Evolutionary conservation across 2,329 filamentous ascomycete genomes (phyloP).

Genomic region (Alternaria brassicicola): DNA sequence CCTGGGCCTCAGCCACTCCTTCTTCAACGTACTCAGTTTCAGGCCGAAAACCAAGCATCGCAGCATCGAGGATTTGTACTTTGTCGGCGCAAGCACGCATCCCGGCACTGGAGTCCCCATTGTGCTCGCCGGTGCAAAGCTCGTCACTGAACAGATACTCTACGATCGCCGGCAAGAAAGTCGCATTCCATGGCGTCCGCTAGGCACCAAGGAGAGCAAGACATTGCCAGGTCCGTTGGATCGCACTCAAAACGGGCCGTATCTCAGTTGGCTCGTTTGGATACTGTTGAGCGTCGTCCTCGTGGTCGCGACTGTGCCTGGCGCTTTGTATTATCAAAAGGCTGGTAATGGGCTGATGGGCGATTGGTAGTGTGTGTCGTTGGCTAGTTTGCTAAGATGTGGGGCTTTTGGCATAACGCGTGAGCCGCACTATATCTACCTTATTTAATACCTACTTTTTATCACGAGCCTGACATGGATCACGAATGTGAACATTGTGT

Average conservation of each 20-base stretch:
- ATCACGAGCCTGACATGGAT: not conserved
- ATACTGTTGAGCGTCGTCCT: slow-evolving; percentile 16
- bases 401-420: not conserved
- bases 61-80: slow-evolving; percentile 63
- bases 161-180: slow-evolving; percentile 37
- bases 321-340: not conserved
- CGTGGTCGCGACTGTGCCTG: not conserved
- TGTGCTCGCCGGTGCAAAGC: slow-evolving; percentile 70
- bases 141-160: slow-evolving; percentile 63
- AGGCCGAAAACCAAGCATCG: slow-evolving; percentile 64
- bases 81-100: slow-evolving; percentile 77
- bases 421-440: not conserved
- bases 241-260: slow-evolving; percentile 17
- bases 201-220: not conserved
- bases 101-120: slow-evolving; percentile 79
- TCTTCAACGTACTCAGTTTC: slow-evolving; percentile 75
- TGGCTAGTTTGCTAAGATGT: not conserved
- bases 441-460: not conserved
- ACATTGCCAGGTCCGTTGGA: slow-evolving; percentile 22
- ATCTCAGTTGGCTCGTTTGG: slow-evolving; percentile 28
- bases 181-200: slow-evolving; percentile 49
- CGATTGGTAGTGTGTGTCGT: not conserved
- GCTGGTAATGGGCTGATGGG: not conserved
- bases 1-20: slow-evolving; percentile 72
- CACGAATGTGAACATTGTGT: not conserved